Evolutionary conservation across 257 asterid species (phyloP).

Genomic region (Lycium barbarum): DNA sequence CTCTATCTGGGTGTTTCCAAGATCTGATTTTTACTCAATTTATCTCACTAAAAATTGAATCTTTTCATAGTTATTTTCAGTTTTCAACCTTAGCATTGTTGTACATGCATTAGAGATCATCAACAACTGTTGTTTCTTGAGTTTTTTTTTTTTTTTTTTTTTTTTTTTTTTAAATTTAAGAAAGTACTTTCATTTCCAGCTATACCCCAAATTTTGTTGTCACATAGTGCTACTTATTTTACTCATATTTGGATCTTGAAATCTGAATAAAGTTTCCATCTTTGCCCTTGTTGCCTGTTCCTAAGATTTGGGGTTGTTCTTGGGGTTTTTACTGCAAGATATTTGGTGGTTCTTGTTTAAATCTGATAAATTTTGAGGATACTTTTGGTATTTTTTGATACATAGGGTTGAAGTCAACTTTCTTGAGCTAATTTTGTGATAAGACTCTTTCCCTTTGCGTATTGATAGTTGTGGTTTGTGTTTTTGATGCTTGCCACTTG

Average conservation of each 20-base stretch:
- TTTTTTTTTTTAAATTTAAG: slow-evolving; percentile 6
- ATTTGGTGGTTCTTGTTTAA: slow-evolving; percentile 45
- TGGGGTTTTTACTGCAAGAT: slow-evolving; percentile 39
- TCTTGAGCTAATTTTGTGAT: slow-evolving; percentile 41
- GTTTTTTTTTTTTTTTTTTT: too few species aligned
- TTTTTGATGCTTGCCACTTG: slow-evolving; percentile 58
- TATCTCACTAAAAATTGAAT: neutral
- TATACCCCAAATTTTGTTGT: slow-evolving; percentile 21
- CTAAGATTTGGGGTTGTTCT: slow-evolving; percentile 11
- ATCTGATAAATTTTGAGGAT: slow-evolving; percentile 4
- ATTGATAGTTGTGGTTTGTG: slow-evolving; percentile 33
- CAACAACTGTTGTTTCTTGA: slow-evolving; percentile 33
- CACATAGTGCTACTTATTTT: slow-evolving; percentile 29
- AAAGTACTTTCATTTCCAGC: slow-evolving; percentile 44
- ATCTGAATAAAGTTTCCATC: slow-evolving; percentile 43
- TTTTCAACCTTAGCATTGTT: slow-evolving; percentile 39
- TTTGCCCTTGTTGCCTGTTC: slow-evolving; percentile 25
- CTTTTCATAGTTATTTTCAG: slow-evolving; percentile 17
- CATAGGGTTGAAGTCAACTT: slow-evolving; percentile 36
- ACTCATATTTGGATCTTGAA: slow-evolving; percentile 20
- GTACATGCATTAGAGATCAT: slow-evolving; percentile 43
- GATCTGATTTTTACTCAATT: slow-evolving; percentile 23
- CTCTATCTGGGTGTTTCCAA: slow-evolving; percentile 29
- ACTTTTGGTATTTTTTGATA: slow-evolving; percentile 28
- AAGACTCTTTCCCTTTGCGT: slow-evolving; percentile 36